Conservation (phyloP, 345 rosid species). For the Brassica carinata region DNA sequence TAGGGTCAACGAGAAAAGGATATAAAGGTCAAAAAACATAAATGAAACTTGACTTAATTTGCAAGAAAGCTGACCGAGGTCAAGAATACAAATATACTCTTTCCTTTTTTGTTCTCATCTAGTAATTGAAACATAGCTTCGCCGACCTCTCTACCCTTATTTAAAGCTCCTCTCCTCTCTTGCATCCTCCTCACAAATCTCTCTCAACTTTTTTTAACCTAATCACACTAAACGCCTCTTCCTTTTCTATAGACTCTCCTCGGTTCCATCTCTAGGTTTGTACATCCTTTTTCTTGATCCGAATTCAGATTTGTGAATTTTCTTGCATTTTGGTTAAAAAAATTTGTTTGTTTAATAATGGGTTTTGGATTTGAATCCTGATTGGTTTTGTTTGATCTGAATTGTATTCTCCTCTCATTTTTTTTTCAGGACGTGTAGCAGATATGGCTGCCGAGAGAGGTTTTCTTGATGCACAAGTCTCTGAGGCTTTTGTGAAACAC, state of each 20-base stretch:
- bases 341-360: not conserved
- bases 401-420: not conserved
- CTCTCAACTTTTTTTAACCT: not conserved
- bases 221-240: constrained; percentile 2
- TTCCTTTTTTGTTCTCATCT: not conserved
- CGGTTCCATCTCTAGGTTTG: constrained; percentile 33
- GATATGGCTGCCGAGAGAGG: constrained; percentile 42
- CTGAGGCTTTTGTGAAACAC: constrained; percentile 26
- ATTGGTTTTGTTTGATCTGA: constrained; percentile 16
- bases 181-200: constrained; percentile 12
- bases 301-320: constrained; percentile 2
- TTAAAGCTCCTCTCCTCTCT: not conserved
- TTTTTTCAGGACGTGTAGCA: not conserved
- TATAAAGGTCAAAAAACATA: not conserved
- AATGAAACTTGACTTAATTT: not conserved
- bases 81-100: not conserved
- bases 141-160: constrained; percentile 35
- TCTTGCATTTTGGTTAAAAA: not conserved
- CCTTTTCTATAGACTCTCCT: constrained; percentile 21
- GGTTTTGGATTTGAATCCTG: not conserved
- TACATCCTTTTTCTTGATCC: not conserved
- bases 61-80: not conserved
- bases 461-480: constrained; percentile 6
- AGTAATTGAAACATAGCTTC: not conserved
- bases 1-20: constrained; percentile 8